These are phyloP conservation scores for Tranzscheliella williamsii DNA, from an alignment of 1,284 basidiomycete species.

Conservation along the genomic window DNA sequence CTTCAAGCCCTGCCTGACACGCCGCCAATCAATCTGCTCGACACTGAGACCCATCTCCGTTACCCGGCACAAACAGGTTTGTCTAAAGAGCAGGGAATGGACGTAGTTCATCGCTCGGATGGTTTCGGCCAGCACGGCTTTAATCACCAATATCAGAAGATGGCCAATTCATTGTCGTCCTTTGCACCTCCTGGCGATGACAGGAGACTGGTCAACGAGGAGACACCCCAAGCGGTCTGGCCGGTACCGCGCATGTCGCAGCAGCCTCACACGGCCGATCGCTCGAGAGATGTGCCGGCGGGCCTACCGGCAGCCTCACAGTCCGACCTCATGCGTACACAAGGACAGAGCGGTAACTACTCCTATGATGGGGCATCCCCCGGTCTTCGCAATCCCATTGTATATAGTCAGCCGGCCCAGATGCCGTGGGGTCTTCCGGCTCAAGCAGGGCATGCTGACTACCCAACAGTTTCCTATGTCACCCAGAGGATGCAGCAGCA, in stretches of 20 bases:
- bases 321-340: constrained; percentile 10
- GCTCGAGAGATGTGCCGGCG: constrained; percentile 8
- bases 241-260: neutral
- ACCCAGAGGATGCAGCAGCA: neutral
- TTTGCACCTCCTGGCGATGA: neutral
- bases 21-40: no score
- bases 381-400: constrained; percentile 21
- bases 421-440: constrained; percentile 7
- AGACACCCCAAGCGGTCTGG: neutral
- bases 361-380: constrained; percentile 26
- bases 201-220: neutral
- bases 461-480: constrained; percentile 29
- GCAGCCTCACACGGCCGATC: neutral
- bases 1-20: no score
- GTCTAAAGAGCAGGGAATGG: constrained; percentile 34
- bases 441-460: constrained; percentile 17
- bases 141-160: constrained; percentile 12
- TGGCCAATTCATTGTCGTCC: constrained; percentile 17
- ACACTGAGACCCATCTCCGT: no score
- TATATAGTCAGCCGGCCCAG: constrained; percentile 29
- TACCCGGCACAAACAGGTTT: no score
- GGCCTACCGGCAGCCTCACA: constrained; percentile 9
- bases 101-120: constrained; percentile 33
- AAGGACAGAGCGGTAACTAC: constrained; percentile 11
- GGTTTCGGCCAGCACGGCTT: constrained; percentile 38